phyloP scores from a whole-genome alignment of 257 asterid species.

The Parsonsia alboflavescens region DNA sequence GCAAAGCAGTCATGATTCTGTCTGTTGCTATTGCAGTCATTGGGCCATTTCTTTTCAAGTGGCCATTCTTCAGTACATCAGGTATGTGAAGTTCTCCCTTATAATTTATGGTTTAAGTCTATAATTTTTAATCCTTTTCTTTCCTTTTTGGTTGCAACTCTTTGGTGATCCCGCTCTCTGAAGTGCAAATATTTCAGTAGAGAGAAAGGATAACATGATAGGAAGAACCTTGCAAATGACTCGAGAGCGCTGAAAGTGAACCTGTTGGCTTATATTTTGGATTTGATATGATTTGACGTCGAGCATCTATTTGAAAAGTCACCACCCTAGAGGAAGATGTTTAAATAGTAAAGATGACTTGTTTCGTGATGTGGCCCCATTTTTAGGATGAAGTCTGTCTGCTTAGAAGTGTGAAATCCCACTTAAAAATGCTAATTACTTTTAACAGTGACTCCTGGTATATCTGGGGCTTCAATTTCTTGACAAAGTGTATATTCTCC shows the following conservation, averaged over 20 bases:
- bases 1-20: slow-evolving; percentile 72
- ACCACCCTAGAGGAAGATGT: neutral
- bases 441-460: neutral
- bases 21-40: slow-evolving; percentile 71
- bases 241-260: neutral
- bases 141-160: neutral
- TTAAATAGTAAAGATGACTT: neutral
- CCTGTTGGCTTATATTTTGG: neutral
- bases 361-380: neutral
- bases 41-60: slow-evolving; percentile 89
- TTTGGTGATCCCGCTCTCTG: neutral
- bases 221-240: neutral
- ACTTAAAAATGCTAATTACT: neutral
- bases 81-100: slow-evolving; percentile 44
- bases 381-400: neutral
- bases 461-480: neutral
- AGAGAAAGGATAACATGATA: neutral
- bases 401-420: neutral
- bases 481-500: neutral
- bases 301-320: neutral
- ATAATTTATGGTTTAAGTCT: neutral
- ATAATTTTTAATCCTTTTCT: neutral
- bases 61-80: slow-evolving; percentile 88
- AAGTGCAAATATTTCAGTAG: neutral
- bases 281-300: neutral